Base-by-base conservation (phyloP, 2,329 filamentous ascomycete genomes). In the Colletotrichum echinochloae region DNA sequence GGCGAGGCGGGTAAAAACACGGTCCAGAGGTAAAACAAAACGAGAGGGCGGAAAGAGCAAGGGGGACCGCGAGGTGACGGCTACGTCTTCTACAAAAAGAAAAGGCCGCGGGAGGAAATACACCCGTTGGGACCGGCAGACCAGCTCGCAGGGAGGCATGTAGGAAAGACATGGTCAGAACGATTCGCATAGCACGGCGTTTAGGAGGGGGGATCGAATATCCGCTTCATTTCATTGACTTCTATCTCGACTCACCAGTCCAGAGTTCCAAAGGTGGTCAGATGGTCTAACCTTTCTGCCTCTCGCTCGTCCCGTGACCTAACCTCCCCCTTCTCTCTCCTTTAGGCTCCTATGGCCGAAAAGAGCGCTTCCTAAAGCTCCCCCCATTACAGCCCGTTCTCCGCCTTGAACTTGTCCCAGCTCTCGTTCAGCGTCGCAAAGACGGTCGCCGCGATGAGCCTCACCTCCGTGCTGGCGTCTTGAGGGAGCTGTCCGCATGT, bases 361-460 rank as follows among this genome's bases (percentile, higher is more conserved):
- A 41, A 1, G 2, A n/a, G 7, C 33, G 28, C 52, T n/a, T 35
- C 52, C n/a, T n/a, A 55, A 18, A 12, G 20, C 7, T n/a, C n/a
- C n/a, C 48, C 74, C 44, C 28, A 66, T 79, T 79, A 91, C 79
- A 92, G 82, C 49, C 88, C 88, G 76, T 92, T 92, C 75, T 92
- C 89, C 48, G 85, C 82, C 80, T 91, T 92, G 78, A 92, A 92
- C 78, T 91, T 91, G 78, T 92, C 90, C 90, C 90, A 92, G 69
- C 89, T 90, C 81, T 92, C 90, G 76, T 92, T 92, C 56, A 92
- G 81, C 44, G 90, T 91, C 67, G 87, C 88, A 77, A 92, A 92
- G 9, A 92, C 89, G 12, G 87, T 83, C 0, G 85, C 89, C 0
- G 90, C 89, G 77, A 92, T 90, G 81, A 92, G 88, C 60, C 85